These are phyloP conservation scores for Neofusicoccum umdonicola DNA, from an alignment of 2,329 filamentous ascomycete genomes.

Conservation along the genomic window DNA sequence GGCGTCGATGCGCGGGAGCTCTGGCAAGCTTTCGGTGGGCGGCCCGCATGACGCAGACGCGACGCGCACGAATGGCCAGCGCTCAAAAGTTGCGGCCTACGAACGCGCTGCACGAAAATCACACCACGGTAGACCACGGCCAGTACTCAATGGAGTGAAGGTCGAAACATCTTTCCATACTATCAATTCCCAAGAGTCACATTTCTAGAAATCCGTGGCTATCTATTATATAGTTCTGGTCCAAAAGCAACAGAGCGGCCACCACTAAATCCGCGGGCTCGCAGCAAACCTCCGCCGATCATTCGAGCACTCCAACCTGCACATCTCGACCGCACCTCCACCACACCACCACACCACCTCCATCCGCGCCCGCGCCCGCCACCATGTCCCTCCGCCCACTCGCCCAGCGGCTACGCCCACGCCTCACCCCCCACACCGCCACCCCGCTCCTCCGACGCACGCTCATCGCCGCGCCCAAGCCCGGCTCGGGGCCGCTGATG, in stretches of 20 bases:
- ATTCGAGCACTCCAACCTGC: neutral
- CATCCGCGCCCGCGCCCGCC: too few species aligned
- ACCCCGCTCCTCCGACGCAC: slow-evolving; percentile 5
- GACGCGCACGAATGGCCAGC: neutral
- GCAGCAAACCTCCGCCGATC: slow-evolving; percentile 7
- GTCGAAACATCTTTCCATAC: too few species aligned
- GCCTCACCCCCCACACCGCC: neutral
- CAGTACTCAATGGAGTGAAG: neutral
- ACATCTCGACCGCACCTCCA: neutral
- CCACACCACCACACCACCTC: neutral
- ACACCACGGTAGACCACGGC: too few species aligned
- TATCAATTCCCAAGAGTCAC: too few species aligned
- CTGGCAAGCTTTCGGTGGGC: neutral
- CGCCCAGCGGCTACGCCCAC: neutral
- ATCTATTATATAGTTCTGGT: neutral
- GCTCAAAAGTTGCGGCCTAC: neutral
- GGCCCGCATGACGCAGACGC: slow-evolving; percentile 10
- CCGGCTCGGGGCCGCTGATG: slow-evolving; percentile 18
- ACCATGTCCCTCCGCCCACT: neutral
- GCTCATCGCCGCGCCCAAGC: slow-evolving; percentile 19
- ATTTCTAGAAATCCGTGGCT: too few species aligned
- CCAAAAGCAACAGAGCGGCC: neutral
- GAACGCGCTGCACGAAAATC: neutral
- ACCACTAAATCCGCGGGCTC: neutral
- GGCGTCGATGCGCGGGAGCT: neutral